phyloP scores from a whole-genome alignment of 176 grass and related monocot genomes.

The Echinochloa phyllopogon region DNA sequence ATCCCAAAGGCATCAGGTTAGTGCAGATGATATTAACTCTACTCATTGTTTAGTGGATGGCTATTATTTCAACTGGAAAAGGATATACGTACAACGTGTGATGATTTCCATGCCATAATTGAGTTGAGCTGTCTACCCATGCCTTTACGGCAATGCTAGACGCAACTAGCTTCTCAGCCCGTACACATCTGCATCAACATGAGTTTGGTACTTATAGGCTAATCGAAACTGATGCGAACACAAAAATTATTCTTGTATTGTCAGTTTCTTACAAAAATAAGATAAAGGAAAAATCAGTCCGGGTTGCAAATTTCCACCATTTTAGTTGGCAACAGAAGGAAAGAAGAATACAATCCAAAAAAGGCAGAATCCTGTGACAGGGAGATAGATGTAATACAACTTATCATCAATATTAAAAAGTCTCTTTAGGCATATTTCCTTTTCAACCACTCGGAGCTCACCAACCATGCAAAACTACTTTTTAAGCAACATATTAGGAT shows the following conservation, averaged over 20 bases:
- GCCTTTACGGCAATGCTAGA: slow-evolving; percentile 30
- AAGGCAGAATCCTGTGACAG: background rate
- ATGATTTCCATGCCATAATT: slow-evolving; percentile 19
- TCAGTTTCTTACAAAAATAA: background rate
- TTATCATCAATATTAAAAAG: background rate
- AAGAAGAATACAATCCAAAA: background rate
- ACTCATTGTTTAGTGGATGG: background rate
- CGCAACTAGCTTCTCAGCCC: slow-evolving; percentile 9
- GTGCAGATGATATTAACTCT: background rate
- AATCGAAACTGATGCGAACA: background rate
- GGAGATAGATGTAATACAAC: background rate
- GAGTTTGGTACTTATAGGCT: slow-evolving; percentile 16
- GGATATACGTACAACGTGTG: background rate
- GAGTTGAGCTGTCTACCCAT: slow-evolving; percentile 7
- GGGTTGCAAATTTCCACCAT: background rate
- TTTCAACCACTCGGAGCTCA: background rate
- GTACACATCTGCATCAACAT: slow-evolving; percentile 18
- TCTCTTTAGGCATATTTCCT: slow-evolving; percentile 15
- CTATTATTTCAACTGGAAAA: background rate
- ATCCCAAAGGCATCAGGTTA: background rate
- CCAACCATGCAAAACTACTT: slow-evolving; percentile 9
- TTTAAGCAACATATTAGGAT: slow-evolving; percentile 25
- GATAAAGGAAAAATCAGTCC: background rate
- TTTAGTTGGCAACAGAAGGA: background rate
- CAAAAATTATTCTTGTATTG: background rate